Conservation (phyloP, 441 rosid genomes). For the Erodium trifolium region DNA sequence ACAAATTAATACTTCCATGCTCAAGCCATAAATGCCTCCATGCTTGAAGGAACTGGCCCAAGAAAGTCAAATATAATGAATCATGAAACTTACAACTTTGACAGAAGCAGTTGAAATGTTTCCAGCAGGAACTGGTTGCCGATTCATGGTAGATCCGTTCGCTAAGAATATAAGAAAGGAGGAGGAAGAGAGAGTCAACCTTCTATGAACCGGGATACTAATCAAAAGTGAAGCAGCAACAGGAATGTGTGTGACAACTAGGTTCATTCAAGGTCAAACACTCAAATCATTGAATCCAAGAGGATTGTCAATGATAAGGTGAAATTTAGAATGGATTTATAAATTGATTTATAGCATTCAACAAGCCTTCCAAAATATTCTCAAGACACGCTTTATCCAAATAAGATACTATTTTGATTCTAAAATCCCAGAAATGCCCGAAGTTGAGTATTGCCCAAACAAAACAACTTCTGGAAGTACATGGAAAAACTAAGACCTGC, state of each 20-base stretch:
- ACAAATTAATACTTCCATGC: conserved; percentile 11
- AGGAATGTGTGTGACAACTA: background rate
- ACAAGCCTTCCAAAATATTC: background rate
- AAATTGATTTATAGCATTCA: background rate
- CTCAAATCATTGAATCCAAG: background rate
- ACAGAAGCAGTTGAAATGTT: conserved; percentile 70
- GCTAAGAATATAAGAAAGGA: conserved; percentile 31
- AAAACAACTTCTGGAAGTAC: background rate
- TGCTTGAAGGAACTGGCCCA: conserved; percentile 8
- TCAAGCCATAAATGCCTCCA: conserved; percentile 15
- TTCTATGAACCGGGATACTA: conserved; percentile 20
- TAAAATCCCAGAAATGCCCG: background rate
- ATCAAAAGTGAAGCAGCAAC: background rate
- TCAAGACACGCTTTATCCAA: background rate
- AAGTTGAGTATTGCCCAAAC: background rate
- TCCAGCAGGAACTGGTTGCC: conserved; percentile 63
- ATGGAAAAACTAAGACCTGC: background rate
- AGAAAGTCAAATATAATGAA: conserved; percentile 14
- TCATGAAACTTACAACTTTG: conserved; percentile 64
- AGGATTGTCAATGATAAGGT: background rate
- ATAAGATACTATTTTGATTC: background rate
- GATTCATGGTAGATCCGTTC: conserved; percentile 57
- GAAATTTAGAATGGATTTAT: background rate
- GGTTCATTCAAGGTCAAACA: background rate
- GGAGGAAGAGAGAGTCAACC: conserved; percentile 15